A percentile compares a stretch with the other conserved stretches of the same genome.
Conservation (phyloP, 2,329 filamentous ascomycete genomes). For the Teratosphaeria zuluensis region DNA sequence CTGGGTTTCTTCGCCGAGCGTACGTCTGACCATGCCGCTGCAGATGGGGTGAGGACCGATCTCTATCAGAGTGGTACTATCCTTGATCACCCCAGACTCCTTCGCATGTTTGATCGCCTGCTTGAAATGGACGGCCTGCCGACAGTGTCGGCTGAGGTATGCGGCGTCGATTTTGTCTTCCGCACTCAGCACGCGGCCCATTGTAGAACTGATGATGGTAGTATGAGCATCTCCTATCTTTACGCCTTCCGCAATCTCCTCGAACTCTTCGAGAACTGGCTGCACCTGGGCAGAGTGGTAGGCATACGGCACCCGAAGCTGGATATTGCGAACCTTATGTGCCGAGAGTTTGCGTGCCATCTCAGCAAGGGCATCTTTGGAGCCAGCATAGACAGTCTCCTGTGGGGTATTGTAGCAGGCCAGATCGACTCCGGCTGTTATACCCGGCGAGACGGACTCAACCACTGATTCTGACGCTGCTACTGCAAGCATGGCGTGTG, state of each 20-base stretch:
- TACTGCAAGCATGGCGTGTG: constrained; percentile 21
- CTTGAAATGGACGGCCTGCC: constrained; percentile 33
- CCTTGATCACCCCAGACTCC: constrained; percentile 1
- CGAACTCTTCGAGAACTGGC: constrained; percentile 18
- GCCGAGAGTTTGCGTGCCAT: constrained; percentile 2
- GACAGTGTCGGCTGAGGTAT: constrained; percentile 16
- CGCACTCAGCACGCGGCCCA: constrained; percentile 15
- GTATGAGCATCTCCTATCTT: constrained; percentile 18
- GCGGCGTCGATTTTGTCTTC: constrained; percentile 6
- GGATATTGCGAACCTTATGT: constrained; percentile 10
- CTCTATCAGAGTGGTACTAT: constrained; percentile 7
- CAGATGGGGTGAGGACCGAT: constrained; percentile 9
- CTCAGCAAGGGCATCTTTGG: constrained; percentile 7
- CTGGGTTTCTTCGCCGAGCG: background rate
- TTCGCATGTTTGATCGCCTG: constrained; percentile 13
- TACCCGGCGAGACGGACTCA: background rate
- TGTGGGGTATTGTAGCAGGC: constrained; percentile 19
- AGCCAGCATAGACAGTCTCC: constrained; percentile 16
- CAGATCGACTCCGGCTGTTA: background rate
- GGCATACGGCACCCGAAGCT: constrained; percentile 31
- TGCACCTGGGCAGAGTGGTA: constrained; percentile 27
- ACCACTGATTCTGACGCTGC: background rate
- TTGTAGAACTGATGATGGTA: constrained; percentile 23
- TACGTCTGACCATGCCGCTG: constrained; percentile 3
- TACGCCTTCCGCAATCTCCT: constrained; percentile 7